Percentiles rank a stretch among this genome's conserved stretches.
Conservation (phyloP, 2,329 filamentous ascomycete genomes). For the Elsinoe batatas region DNA sequence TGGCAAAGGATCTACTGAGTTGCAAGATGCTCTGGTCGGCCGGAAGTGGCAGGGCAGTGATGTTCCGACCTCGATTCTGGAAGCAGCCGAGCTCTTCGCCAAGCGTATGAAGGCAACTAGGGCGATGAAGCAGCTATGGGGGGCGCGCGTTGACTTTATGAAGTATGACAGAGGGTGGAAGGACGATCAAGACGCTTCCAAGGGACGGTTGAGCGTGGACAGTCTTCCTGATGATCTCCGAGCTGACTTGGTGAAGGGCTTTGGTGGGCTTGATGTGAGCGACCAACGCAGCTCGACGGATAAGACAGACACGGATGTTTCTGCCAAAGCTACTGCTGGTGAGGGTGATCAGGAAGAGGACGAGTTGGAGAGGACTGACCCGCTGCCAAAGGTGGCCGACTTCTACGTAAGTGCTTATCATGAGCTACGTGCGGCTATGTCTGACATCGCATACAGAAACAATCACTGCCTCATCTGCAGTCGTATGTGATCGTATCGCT, state of each 20-base stretch:
- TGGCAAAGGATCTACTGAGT: constrained; percentile 72
- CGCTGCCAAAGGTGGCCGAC: constrained; percentile 52
- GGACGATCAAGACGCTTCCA: constrained; percentile 15
- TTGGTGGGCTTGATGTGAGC: not conserved
- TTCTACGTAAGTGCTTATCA: constrained; percentile 62
- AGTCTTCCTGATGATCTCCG: not conserved
- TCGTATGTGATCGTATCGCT: constrained; percentile 88
- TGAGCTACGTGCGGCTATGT: not conserved
- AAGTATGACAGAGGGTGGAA: constrained; percentile 89
- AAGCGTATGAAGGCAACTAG: constrained; percentile 83
- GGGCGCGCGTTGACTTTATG: constrained; percentile 82
- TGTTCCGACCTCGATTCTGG: constrained; percentile 86
- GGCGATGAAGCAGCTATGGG: constrained; percentile 87
- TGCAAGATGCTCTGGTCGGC: constrained; percentile 71
- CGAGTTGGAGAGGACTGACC: constrained; percentile 18
- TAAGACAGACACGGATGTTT: constrained; percentile 32
- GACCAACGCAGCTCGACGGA: constrained; percentile 15
- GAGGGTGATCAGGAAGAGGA: constrained; percentile 1
- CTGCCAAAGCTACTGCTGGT: constrained; percentile 14
- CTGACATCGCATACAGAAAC: constrained; percentile 44
- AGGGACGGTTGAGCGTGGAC: not conserved
- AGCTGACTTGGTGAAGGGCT: not conserved
- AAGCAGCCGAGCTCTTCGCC: constrained; percentile 87
- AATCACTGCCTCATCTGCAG: constrained; percentile 75
- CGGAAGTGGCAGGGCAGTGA: constrained; percentile 89